Evolutionary conservation across 345 rosid genomes (phyloP).

Genomic region (Lumnitzera littorea): DNA sequence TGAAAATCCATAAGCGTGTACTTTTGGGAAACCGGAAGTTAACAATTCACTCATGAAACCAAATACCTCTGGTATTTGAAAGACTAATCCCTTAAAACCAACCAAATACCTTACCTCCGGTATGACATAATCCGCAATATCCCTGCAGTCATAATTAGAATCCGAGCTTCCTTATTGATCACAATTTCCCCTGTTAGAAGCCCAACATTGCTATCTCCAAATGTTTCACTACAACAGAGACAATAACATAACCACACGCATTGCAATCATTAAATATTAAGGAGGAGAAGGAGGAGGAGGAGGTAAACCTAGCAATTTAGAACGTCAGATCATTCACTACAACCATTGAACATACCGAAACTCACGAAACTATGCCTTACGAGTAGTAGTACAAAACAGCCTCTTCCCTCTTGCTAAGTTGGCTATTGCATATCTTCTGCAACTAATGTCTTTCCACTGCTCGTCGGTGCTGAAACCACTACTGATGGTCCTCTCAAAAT

Average conservation of each 20-base stretch:
- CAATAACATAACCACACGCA: not conserved
- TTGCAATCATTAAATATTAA: not conserved
- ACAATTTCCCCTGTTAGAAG: conserved; percentile 91
- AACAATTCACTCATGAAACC: conserved; percentile 30
- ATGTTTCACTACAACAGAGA: conserved; percentile 49
- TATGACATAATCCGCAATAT: conserved; percentile 93
- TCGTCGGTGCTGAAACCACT: conserved; percentile 95
- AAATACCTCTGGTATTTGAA: no score
- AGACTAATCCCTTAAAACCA: not conserved
- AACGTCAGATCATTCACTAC: not conserved
- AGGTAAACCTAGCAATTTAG: not conserved
- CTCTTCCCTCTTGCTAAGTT: conserved; percentile 76
- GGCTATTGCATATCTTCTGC: conserved; percentile 97
- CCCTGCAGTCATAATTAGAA: conserved; percentile 92
- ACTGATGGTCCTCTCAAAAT: conserved; percentile 76
- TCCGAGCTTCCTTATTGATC: conserved; percentile 73
- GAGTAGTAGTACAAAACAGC: conserved; percentile 86
- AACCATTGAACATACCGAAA: conserved; percentile 42
- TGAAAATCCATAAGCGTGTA: no score
- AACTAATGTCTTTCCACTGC: conserved; percentile 93
- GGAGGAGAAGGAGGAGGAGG: not conserved
- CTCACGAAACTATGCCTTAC: conserved; percentile 93
- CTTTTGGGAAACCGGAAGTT: not conserved
- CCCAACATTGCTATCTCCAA: conserved; percentile 87
- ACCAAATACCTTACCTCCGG: conserved; percentile 46